A percentile compares a stretch with the other conserved stretches of the same genome.
These are phyloP conservation scores for Alternaria longipes DNA, from an alignment of 2,329 filamentous ascomycete genomes.

Conservation along the genomic window DNA sequence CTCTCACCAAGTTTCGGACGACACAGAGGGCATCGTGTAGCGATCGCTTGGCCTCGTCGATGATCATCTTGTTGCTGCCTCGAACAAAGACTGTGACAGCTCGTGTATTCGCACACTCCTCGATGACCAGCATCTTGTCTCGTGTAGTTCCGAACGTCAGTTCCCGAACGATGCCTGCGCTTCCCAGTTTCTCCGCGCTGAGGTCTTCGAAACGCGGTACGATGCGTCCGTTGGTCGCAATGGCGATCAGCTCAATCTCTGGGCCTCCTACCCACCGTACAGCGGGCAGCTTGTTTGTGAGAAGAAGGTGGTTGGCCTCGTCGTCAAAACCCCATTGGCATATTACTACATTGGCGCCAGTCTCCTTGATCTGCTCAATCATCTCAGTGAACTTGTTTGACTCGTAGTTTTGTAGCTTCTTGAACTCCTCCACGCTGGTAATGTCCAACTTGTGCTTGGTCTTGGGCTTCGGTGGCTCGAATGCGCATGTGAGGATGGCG, in stretches of 20 bases:
- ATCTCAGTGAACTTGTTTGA: conserved; percentile 97
- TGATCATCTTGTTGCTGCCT: conserved; percentile 99
- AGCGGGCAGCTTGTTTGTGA: conserved; percentile 95
- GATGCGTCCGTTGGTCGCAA: conserved; percentile 97
- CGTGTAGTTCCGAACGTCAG: conserved; percentile 97
- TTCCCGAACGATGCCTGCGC: conserved; percentile 87
- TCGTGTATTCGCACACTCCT: conserved; percentile 97
- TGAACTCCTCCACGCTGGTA: conserved; percentile 96
- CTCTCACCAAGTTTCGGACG: conserved; percentile 92
- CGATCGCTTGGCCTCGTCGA: conserved; percentile 97
- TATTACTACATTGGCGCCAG: conserved; percentile 95
- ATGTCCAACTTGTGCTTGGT: conserved; percentile 99
- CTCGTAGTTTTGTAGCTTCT: conserved; percentile 96
- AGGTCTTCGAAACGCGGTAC: conserved; percentile 97
- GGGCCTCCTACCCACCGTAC: conserved; percentile 98
- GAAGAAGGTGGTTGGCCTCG: conserved; percentile 94
- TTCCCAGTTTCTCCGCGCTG: conserved; percentile 87
- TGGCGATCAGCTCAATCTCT: conserved; percentile 97
- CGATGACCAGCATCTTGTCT: conserved; percentile 99
- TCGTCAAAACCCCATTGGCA: conserved; percentile 99
- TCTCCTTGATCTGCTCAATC: conserved; percentile 98
- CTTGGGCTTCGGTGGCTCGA: conserved; percentile 99
- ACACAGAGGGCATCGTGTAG: conserved; percentile 97
- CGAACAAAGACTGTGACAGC: conserved; percentile 96
- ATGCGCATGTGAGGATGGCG: conserved; percentile 96